Evolutionary conservation across 306 rosid genomes (phyloP).

Genomic region (Vigna radiata): DNA sequence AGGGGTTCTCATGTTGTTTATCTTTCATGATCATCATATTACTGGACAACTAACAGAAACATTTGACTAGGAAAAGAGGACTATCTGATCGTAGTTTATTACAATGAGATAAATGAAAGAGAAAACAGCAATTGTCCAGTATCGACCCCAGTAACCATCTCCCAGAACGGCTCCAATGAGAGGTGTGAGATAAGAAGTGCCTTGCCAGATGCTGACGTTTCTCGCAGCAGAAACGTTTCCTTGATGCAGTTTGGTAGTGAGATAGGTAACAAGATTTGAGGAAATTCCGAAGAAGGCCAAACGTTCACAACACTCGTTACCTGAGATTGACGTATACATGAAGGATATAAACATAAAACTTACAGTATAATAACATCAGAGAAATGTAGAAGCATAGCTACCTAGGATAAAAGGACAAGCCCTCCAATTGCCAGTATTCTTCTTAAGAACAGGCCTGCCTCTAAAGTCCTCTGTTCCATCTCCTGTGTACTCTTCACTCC

Average conservation of each 20-base stretch:
- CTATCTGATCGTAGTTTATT: slow-evolving; percentile 30
- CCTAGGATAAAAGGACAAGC: slow-evolving; percentile 73
- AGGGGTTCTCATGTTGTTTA: no score
- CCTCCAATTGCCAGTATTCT: slow-evolving; percentile 65
- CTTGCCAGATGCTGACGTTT: slow-evolving; percentile 86
- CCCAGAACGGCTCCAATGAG: slow-evolving; percentile 87
- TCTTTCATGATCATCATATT: no score
- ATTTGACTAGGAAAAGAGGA: slow-evolving; percentile 22
- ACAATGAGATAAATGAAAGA: slow-evolving; percentile 79
- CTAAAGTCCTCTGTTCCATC: slow-evolving; percentile 66
- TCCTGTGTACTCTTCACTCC: slow-evolving; percentile 45
- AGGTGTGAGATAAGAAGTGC: slow-evolving; percentile 96
- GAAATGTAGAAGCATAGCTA: slow-evolving; percentile 52
- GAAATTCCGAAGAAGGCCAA: slow-evolving; percentile 90
- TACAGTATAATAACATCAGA: neutral
- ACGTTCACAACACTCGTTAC: slow-evolving; percentile 88
- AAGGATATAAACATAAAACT: slow-evolving; percentile 17
- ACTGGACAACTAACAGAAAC: neutral
- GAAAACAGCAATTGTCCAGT: slow-evolving; percentile 83
- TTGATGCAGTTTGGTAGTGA: slow-evolving; percentile 76
- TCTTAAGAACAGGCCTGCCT: slow-evolving; percentile 57
- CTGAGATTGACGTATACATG: slow-evolving; percentile 52
- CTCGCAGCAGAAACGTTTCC: slow-evolving; percentile 89
- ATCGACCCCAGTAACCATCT: slow-evolving; percentile 96
- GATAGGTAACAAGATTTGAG: slow-evolving; percentile 89